phyloP scores from a whole-genome alignment of 139 green algal genomes.

The Chlorokybus atmophyticus region DNA sequence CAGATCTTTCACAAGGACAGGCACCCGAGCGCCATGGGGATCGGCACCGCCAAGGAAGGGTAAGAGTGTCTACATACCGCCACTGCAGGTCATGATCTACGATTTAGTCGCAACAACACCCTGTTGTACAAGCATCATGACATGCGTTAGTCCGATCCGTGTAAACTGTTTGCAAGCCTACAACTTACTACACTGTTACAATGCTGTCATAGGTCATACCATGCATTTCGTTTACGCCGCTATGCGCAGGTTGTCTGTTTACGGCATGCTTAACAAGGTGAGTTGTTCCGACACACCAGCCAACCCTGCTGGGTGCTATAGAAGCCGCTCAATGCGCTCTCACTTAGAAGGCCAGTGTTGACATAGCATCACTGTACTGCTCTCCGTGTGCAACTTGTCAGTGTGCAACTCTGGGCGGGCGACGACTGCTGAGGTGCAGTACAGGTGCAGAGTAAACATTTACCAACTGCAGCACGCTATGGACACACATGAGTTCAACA shows the following conservation, averaged over 20 bases:
- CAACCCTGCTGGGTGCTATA: neutral
- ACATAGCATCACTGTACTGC: neutral
- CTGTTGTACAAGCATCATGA: neutral
- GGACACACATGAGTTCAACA: neutral
- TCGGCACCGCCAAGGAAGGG: slow-evolving; percentile 75
- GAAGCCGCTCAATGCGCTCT: neutral
- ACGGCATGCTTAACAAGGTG: slow-evolving; percentile 54
- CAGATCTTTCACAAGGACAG: slow-evolving; percentile 45
- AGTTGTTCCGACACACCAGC: slow-evolving; percentile 6
- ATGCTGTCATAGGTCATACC: neutral
- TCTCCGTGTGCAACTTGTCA: neutral
- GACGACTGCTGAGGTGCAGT: slow-evolving; percentile 14
- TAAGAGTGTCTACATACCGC: neutral
- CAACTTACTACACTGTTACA: neutral
- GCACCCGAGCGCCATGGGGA: slow-evolving; percentile 74
- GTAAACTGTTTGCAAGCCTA: neutral
- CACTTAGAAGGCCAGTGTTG: neutral
- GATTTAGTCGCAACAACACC: neutral
- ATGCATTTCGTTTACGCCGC: neutral
- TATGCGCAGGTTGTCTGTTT: slow-evolving; percentile 50
- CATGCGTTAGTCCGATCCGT: neutral
- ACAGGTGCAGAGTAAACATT: neutral
- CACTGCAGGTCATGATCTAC: neutral
- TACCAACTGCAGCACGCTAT: neutral
- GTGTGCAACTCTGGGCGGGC: slow-evolving; percentile 5